These are phyloP conservation scores for Aspergillus pseudonomiae DNA, from an alignment of 2,329 filamentous ascomycete genomes.

Conservation along the genomic window DNA sequence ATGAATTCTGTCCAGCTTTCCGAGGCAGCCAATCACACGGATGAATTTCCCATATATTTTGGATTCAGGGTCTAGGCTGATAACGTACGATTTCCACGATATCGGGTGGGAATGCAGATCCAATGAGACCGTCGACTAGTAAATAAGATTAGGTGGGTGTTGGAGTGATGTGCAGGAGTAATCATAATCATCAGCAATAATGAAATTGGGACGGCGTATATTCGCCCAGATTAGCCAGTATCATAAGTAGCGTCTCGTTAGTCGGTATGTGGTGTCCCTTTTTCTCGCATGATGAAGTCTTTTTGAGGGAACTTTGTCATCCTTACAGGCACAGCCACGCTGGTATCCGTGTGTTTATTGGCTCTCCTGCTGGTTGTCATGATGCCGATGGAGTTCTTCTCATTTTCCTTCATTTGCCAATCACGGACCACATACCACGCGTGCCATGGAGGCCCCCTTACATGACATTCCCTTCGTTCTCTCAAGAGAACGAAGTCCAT, in stretches of 20 bases:
- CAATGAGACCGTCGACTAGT: not conserved
- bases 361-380: not conserved
- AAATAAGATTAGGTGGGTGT: not conserved
- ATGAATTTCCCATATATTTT: not conserved
- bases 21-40: not conserved
- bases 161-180: conserved; percentile 5
- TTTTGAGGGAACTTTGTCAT: not conserved
- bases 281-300: not conserved
- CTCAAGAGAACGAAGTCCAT: not conserved
- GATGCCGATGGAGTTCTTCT: not conserved
- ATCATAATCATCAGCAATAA: not conserved
- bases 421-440: conserved; percentile 2
- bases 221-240: not conserved
- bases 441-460: not conserved
- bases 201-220: not conserved
- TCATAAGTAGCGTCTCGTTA: too few species aligned
- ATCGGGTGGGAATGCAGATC: not conserved
- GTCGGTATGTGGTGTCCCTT: not conserved
- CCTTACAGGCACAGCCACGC: conserved; percentile 5
- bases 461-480: conserved; percentile 6
- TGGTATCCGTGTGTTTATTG: not conserved
- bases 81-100: not conserved
- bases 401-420: not conserved
- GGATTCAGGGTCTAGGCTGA: not conserved
- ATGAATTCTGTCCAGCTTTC: not conserved